phyloP scores from a whole-genome alignment of 2,329 filamentous ascomycete species.

The Penicillium sp. region DNA sequence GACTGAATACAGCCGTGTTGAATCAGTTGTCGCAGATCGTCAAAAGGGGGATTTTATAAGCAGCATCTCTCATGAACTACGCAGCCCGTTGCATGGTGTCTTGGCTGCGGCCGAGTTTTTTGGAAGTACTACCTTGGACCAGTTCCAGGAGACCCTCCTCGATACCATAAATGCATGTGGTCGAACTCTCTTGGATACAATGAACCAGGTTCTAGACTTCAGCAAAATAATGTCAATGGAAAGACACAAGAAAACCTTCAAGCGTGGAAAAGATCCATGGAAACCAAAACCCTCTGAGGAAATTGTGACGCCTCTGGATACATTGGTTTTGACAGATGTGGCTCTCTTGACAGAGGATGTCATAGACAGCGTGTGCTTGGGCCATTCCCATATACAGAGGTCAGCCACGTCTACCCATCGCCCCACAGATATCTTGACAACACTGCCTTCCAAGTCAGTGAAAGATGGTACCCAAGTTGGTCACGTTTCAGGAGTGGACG shows the following conservation, averaged over 20 bases:
- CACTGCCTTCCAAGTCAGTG: background rate
- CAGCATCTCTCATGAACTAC: constrained; percentile 53
- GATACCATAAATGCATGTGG: constrained; percentile 52
- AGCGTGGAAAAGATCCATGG: constrained; percentile 7
- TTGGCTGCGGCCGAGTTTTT: constrained; percentile 51
- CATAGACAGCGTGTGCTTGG: constrained; percentile 26
- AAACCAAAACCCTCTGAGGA: constrained; percentile 1
- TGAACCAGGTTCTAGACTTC: constrained; percentile 36
- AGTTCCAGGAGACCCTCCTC: constrained; percentile 42
- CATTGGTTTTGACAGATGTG: constrained; percentile 20
- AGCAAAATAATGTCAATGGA: constrained; percentile 31
- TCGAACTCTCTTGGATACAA: constrained; percentile 51
- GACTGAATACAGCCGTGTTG: constrained; percentile 38
- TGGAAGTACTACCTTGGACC: constrained; percentile 41
- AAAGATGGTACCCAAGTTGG: background rate
- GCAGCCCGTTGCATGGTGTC: constrained; percentile 48
- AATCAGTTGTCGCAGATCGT: constrained; percentile 39
- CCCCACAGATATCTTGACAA: background rate
- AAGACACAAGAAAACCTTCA: constrained; percentile 4
- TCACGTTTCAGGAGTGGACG: background rate
- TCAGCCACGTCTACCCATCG: background rate
- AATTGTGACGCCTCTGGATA: constrained; percentile 1
- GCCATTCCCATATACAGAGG: constrained; percentile 13
- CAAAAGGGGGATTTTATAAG: constrained; percentile 54
- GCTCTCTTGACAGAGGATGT: constrained; percentile 29